Conservation (phyloP, 164 flowering plant genomes). For the Chimonanthus salicifolius region DNA sequence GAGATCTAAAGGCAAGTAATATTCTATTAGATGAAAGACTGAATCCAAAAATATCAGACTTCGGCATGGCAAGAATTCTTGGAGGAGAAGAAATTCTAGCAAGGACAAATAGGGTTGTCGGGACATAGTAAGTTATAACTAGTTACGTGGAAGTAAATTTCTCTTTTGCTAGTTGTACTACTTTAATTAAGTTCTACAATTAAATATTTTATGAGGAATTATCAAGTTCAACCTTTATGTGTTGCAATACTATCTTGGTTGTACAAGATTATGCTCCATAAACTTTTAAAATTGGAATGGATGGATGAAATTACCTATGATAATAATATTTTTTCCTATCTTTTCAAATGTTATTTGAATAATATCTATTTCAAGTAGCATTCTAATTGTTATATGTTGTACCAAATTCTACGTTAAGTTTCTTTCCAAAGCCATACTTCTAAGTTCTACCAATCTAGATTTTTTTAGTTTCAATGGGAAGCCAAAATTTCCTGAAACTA, state of each 20-base stretch:
- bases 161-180: neutral
- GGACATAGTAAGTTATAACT: conserved; percentile 35
- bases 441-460: no score
- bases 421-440: no score
- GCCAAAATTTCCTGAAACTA: no score
- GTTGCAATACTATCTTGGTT: neutral
- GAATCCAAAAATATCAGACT: conserved; percentile 47
- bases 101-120: conserved; percentile 25
- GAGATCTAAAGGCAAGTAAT: conserved; percentile 48
- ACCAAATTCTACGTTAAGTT: no score
- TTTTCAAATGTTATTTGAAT: no score
- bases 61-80: conserved; percentile 39
- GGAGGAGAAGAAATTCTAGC: conserved; percentile 23
- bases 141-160: no score
- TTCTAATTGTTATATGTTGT: no score
- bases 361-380: no score
- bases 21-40: conserved; percentile 29
- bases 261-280: neutral
- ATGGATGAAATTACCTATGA: no score
- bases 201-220: neutral
- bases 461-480: no score
- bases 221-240: neutral
- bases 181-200: neutral
- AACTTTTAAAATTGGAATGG: no score
- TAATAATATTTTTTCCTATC: no score